Conservation (phyloP, 306 rosid genomes). For the Quercus engelmannii region DNA sequence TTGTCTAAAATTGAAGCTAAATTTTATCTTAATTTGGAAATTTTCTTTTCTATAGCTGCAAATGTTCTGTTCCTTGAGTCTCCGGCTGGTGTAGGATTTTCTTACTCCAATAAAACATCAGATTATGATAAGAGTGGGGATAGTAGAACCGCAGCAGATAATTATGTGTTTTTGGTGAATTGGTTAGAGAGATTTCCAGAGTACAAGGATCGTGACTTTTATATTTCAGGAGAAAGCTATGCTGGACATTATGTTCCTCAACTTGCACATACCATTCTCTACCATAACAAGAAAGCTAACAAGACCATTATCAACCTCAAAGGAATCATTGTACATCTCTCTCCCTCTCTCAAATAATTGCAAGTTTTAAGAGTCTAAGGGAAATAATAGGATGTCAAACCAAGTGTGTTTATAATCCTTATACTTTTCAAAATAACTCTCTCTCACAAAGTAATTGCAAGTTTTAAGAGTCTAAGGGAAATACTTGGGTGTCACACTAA, state of each 20-base stretch:
- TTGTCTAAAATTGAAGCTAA: neutral
- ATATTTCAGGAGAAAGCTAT: conserved; percentile 87
- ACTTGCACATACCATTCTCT: conserved; percentile 76
- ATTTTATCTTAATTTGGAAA: neutral
- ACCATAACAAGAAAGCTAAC: conserved; percentile 46
- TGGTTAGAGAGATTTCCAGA: conserved; percentile 93
- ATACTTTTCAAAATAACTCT: neutral
- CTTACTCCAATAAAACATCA: conserved; percentile 73
- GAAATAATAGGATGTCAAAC: neutral
- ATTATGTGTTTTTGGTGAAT: conserved; percentile 66
- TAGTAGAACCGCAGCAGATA: conserved; percentile 58
- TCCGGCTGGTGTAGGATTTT: conserved; percentile 91
- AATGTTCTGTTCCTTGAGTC: conserved; percentile 88
- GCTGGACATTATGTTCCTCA: conserved; percentile 97
- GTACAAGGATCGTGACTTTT: conserved; percentile 62
- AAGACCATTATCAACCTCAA: conserved; percentile 65
- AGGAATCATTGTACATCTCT: conserved; percentile 69
- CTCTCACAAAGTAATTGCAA: too few species aligned
- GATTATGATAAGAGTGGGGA: conserved; percentile 69
- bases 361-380: neutral
- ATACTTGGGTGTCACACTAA: too few species aligned
- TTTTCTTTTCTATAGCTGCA: conserved; percentile 48
- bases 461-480: too few species aligned
- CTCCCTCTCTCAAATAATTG: neutral
- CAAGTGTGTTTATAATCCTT: neutral